Base-by-base conservation (phyloP, 1,139 yeast genomes). In the Pneumocystis sp. region DNA sequence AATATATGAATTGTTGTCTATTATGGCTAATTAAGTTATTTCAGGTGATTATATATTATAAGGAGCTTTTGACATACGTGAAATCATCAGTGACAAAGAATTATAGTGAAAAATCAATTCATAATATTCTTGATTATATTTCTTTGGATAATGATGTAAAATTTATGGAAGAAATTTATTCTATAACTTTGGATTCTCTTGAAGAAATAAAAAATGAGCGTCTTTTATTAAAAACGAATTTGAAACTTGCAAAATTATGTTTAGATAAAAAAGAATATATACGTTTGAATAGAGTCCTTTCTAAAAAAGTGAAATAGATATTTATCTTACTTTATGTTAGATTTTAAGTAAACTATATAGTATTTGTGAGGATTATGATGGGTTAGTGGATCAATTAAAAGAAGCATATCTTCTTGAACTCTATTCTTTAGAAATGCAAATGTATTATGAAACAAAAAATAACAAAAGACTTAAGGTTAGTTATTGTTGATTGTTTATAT, bases 361-460 rank as follows among this genome's bases (percentile, higher is more conserved):
- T 3, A 78, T 71, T 2, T 76, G 84, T 31, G 75, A 73, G 12
- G 63, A 66, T 50, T 50, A 63, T 61, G 66, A 69, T 0, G 70
- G 68, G 7, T 70, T 68, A 8, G 70, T 68, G 15, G 73, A 72
- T 63, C 71, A 69, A 44, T 68, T 72, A n/a, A 71, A 72, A 64
- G 73, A 74, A 15, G 72, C 76, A 7, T 73, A 74, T 69, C 74
- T 82, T 25, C 75, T 87, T 61, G 95, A 87, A 69, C 78, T 85
- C 2, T 80, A 85, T 59, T 88, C 95, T 0, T 78, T 82, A 1
- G 86, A 86, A 71, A 85, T 87, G 67, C 83, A 82, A 69, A 78
- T 80, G 66, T 76, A 80, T 65, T 77, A 82, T 1, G 72, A 73
- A 39, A 66, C 75, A 67, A 73, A 76, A 56, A 76, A 82, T 70